Evolutionary conservation across 805 yeast genomes (phyloP).

Genomic region (Yamadazyma ubonensis): DNA sequence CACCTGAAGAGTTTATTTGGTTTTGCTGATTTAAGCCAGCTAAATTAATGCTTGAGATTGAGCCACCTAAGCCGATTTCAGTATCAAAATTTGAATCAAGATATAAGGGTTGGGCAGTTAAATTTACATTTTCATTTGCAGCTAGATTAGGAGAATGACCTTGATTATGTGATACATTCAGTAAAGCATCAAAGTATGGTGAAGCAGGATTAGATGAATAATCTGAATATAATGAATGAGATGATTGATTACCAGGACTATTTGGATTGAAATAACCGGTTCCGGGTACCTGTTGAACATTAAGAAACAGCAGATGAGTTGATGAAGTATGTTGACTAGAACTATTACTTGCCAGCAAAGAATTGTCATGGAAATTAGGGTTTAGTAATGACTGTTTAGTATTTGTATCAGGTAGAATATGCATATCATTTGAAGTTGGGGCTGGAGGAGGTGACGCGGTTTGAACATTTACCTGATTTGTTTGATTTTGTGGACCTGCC

Average conservation of each 20-base stretch:
- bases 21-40: slow-evolving; percentile 10
- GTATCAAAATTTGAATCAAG: slow-evolving; percentile 25
- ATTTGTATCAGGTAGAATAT: slow-evolving; percentile 11
- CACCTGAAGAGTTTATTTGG: no score
- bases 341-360: slow-evolving; percentile 8
- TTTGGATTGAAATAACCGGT: slow-evolving; percentile 12
- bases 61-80: slow-evolving; percentile 40
- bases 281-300: slow-evolving; percentile 2
- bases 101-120: slow-evolving; percentile 4
- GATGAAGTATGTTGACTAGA: neutral
- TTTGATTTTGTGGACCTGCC: slow-evolving; percentile 5
- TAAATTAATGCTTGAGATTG: slow-evolving; percentile 37
- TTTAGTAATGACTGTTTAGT: slow-evolving; percentile 11
- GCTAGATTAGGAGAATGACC: slow-evolving; percentile 6
- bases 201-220: slow-evolving; percentile 36
- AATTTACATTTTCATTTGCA: slow-evolving; percentile 13
- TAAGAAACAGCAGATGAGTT: slow-evolving; percentile 6
- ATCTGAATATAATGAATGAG: slow-evolving; percentile 34
- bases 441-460: slow-evolving; percentile 15
- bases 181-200: slow-evolving; percentile 37
- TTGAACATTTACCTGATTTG: neutral
- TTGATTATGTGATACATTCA: slow-evolving; percentile 15
- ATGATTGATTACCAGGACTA: slow-evolving; percentile 16
- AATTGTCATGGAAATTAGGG: slow-evolving; percentile 21
- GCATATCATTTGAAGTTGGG: slow-evolving; percentile 18